Conservation (phyloP, 768 basidiomycete genomes). For the Mycena metata region DNA sequence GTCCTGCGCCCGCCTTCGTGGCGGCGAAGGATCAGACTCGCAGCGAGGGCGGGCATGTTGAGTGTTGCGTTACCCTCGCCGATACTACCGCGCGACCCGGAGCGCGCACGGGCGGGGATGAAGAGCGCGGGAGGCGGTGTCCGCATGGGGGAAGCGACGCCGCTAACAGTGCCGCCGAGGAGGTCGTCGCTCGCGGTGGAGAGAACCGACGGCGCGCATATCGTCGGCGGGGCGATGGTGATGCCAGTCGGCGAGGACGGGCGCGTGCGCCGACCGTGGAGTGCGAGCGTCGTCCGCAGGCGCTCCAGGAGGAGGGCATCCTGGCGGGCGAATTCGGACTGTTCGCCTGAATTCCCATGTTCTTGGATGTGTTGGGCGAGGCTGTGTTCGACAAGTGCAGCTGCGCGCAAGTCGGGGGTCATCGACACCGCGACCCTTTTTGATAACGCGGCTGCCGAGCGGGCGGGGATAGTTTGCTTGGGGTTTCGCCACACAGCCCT, state of each 20-base stretch:
- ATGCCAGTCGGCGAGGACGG: conserved; percentile 10
- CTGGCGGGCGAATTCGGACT: neutral
- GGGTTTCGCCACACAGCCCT: neutral
- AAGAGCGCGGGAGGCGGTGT: neutral
- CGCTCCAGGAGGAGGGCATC: conserved; percentile 19
- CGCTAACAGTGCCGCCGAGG: neutral
- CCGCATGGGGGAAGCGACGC: neutral
- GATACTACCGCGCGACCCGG: conserved; percentile 5
- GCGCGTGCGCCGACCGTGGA: conserved; percentile 4
- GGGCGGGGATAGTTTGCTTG: neutral
- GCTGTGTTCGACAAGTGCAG: conserved; percentile 29
- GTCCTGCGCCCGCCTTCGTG: conserved; percentile 17
- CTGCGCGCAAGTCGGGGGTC: conserved; percentile 9
- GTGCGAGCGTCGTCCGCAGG: conserved; percentile 14
- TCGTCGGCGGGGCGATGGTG: neutral
- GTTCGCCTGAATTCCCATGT: too few species aligned
- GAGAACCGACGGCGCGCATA: conserved; percentile 13
- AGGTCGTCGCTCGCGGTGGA: conserved; percentile 1
- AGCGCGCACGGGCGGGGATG: conserved; percentile 14
- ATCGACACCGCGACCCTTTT: neutral
- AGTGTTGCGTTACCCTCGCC: neutral
- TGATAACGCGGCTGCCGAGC: neutral
- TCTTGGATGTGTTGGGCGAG: neutral
- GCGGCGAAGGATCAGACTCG: conserved; percentile 24
- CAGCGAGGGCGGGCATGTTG: conserved; percentile 25